Evolutionary conservation across 441 rosid genomes (phyloP).

Genomic region (Brassica balearica): DNA sequence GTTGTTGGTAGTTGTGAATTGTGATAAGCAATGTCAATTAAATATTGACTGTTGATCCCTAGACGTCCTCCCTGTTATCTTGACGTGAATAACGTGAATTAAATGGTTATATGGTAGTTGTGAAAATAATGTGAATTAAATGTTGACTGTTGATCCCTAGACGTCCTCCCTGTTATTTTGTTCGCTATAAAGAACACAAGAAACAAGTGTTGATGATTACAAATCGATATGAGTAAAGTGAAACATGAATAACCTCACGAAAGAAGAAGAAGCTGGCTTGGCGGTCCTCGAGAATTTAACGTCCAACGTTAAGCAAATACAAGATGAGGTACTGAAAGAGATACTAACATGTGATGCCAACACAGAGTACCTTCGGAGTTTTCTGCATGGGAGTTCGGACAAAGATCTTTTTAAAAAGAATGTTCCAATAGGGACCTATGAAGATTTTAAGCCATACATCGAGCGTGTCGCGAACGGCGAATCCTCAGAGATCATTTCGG

Average conservation of each 20-base stretch:
- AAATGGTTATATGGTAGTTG: too few relatives aligned
- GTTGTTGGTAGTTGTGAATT: too few relatives aligned
- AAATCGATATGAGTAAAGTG: neutral
- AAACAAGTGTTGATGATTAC: neutral
- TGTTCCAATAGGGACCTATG: neutral
- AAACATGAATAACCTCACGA: neutral
- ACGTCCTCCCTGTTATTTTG: neutral
- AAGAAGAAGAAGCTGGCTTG: neutral
- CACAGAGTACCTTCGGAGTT: conserved; percentile 5
- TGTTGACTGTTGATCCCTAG: too few relatives aligned
- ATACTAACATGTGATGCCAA: conserved; percentile 3
- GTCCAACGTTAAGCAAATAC: neutral
- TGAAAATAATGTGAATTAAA: too few relatives aligned
- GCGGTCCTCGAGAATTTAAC: neutral
- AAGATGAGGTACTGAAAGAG: neutral
- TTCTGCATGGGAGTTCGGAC: neutral
- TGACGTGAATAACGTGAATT: too few relatives aligned
- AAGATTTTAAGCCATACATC: conserved; percentile 1
- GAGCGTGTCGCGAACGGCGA: neutral
- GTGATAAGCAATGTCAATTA: too few relatives aligned
- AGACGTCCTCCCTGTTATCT: too few relatives aligned
- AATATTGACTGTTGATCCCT: too few relatives aligned
- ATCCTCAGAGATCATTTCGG: neutral
- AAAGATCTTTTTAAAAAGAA: neutral
- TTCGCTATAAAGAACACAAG: conserved; percentile 1